phyloP scores from a whole-genome alignment of 371 early-diverging fungal species.

The Mortierella polycephala region DNA sequence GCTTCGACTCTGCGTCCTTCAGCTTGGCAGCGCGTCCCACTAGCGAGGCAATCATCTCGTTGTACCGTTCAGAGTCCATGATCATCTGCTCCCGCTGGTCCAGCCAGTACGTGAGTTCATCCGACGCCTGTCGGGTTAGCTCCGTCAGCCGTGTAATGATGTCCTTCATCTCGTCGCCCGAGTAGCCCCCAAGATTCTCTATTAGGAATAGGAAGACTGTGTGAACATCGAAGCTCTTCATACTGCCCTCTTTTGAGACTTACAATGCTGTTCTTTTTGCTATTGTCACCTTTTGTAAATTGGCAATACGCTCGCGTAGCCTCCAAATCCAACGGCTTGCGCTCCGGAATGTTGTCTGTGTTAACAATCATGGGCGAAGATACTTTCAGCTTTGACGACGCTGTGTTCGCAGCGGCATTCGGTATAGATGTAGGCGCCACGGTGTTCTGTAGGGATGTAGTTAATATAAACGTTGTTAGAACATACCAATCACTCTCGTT shows the following conservation, averaged over 20 bases:
- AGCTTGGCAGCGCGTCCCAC: constrained; percentile 76
- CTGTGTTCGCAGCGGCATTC: constrained; percentile 5
- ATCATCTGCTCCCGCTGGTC: constrained; percentile 85
- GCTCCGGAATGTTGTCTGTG: constrained; percentile 22
- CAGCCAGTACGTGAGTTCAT: constrained; percentile 74
- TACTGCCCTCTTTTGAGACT: too few species aligned
- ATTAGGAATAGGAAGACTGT: neutral
- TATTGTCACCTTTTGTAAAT: constrained; percentile 24
- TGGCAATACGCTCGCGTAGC: constrained; percentile 37
- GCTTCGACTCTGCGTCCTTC: constrained; percentile 49
- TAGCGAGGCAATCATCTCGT: constrained; percentile 85
- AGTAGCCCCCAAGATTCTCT: constrained; percentile 72
- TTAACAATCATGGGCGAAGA: constrained; percentile 42
- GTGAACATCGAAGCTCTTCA: neutral
- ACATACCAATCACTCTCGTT: too few species aligned
- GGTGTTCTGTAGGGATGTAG: neutral
- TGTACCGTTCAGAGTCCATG: constrained; percentile 91
- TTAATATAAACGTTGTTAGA: neutral
- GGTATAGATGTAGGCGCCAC: constrained; percentile 22
- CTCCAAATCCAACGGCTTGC: constrained; percentile 38
- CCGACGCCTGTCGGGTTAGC: constrained; percentile 69
- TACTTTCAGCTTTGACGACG: constrained; percentile 19
- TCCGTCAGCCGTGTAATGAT: constrained; percentile 64
- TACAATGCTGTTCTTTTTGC: neutral
- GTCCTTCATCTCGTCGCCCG: constrained; percentile 65